These are phyloP conservation scores for Ambrosia trifida DNA, from an alignment of 129 eudicot genomes.

Conservation along the genomic window DNA sequence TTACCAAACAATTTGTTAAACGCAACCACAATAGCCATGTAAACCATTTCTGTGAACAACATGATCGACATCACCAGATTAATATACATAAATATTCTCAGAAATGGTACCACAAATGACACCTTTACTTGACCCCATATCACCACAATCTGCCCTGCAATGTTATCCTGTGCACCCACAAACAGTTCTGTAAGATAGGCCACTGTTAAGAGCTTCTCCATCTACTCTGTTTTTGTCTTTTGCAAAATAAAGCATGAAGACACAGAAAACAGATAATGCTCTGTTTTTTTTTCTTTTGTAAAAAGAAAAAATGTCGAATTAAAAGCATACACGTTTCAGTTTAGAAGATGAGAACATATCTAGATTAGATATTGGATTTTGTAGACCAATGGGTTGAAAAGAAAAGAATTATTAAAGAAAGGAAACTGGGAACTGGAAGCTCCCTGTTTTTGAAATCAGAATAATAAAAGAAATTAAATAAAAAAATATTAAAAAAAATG, in stretches of 20 bases:
- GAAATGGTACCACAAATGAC: background rate
- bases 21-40: constrained; percentile 1
- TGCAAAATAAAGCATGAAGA: background rate
- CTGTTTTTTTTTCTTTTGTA: background rate
- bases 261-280: background rate
- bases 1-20: constrained; percentile 2
- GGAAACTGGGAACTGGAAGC: background rate
- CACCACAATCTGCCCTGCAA: background rate
- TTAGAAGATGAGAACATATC: background rate
- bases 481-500: background rate
- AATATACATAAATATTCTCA: background rate
- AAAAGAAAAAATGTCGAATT: background rate
- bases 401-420: background rate
- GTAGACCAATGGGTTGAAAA: background rate
- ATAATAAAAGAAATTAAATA: background rate
- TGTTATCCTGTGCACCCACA: constrained; percentile 31
- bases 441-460: background rate
- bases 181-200: constrained; percentile 12
- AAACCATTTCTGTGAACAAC: constrained; percentile 10
- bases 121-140: background rate
- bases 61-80: background rate
- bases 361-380: background rate
- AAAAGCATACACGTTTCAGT: background rate
- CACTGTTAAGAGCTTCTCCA: background rate
- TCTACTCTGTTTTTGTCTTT: background rate